Evolutionary conservation across 768 basidiomycete species (phyloP), one percentile per base, ranked within the genome.

Genomic region (Pleurotus sapidus): DNA sequence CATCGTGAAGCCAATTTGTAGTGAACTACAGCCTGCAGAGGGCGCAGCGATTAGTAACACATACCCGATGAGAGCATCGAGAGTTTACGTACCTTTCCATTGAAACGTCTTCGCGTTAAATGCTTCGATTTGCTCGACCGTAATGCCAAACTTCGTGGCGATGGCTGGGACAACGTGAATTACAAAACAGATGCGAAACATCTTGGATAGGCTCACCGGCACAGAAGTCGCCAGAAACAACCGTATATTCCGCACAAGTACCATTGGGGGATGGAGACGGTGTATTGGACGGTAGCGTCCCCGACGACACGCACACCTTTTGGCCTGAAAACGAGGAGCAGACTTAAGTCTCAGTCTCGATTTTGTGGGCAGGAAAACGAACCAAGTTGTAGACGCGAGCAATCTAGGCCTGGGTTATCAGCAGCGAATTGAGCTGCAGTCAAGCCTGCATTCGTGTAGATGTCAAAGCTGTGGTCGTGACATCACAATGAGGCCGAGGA

Each of bases 101-200:
- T 62, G 49, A 40, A 47, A 65, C 1, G 64, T 65, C 20, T 64
- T 59, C 18, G 55, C 57, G 49, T 64, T 66, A 24, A 34, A 66
- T 4, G n/a, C 39, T 56, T 66, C 63, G 24, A 66, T 62, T n/a
- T 62, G 24, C 18, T 55, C 63, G 5, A 55, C 45, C 4, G 65
- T 64, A n/a, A 66, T 63, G 9, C 30, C 30, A 39, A 63, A 64
- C 25, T 62, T 60, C 7, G 40, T 18, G 6, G 57, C 65, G 30
- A 66, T 64, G 15, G 59, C 61, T 56, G 47, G 49, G 25, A 48
- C 9, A n/a, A n/a, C 34, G 24, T 37, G 40, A 3, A 47, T 24
- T 23, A 40, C 11, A 34, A 14, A 8, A 58, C 6, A 18, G 34
- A 46, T 6, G n/a, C n/a, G n/a, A 25, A 1, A 20, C 12, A 20